Base-by-base conservation (phyloP, 306 rosid species). In the Mimosa pudica region DNA sequence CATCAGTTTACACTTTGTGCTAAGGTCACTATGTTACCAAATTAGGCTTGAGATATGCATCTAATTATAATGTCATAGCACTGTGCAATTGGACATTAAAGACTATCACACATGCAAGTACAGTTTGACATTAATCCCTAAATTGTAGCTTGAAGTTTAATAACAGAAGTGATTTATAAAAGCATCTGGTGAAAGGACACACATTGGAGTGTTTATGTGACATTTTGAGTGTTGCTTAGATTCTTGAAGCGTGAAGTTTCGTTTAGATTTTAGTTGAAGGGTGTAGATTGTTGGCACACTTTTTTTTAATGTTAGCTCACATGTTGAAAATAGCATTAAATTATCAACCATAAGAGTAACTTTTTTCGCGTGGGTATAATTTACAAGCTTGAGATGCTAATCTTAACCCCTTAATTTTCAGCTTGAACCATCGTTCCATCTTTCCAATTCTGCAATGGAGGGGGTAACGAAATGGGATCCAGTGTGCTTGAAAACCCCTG, bases 391-490 rank as follows among this genome's bases (percentile, higher is more conserved):
- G 61, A 42, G 65, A 33, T 76, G 74, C 71, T 71, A 58, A 45
- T 76, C 54, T 42, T 32, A 42, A 55, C 32, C 57, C 67, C 69
- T 16, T 55, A 76, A 11, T 76, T 73, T 57, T 78, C 85, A 88
- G 92, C 84, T 84, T 51, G 84, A 86, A 72, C 89, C 88, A 71
- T 84, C 90, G 54, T 86, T 88, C 80, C 90, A 87, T 82, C 79
- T 88, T 80, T 75, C 93, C 61, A 88, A 89, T 74, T 73, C 85
- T 67, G 95, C 89, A 78, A 91, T 91, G 97, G 97, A 94, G 79
- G 97, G 97, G 63, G 90, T 77, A 71, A 94, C 98, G 38, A 94
- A 94, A 86, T 94, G 98, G 98, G 97, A 92, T 67, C 97, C 98
- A 63, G 85, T 92, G 57, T 67, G 91, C 80, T 77, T 84, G 48